Evolutionary conservation across 768 basidiomycete genomes (phyloP).

Genomic region (Kwoniella sp.): DNA sequence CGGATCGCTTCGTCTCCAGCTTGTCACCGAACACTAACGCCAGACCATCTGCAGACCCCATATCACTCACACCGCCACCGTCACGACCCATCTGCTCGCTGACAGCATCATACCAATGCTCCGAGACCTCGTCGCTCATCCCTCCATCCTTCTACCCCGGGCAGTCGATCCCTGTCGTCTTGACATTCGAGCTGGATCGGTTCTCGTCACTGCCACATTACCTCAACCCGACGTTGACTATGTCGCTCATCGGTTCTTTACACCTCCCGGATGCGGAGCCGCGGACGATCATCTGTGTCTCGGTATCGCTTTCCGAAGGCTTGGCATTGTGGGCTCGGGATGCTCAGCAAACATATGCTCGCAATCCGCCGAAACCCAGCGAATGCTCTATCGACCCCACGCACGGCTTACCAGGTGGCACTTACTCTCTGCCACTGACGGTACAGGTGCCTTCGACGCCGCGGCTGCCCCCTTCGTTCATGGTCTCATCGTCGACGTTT

Average conservation of each 20-base stretch:
- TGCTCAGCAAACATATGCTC: conserved; percentile 25
- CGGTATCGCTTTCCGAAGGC: conserved; percentile 40
- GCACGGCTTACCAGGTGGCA: conserved; percentile 35
- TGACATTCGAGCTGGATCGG: conserved; percentile 35
- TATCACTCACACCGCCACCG: conserved; percentile 26
- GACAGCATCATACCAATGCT: conserved; percentile 25
- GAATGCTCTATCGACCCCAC: conserved; percentile 23
- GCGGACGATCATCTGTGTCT: conserved; percentile 44
- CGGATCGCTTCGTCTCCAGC: neutral
- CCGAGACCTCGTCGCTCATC: conserved; percentile 29
- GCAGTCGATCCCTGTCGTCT: conserved; percentile 40
- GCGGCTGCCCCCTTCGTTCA: conserved; percentile 38
- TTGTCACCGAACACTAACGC: neutral
- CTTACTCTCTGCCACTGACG: conserved; percentile 40
- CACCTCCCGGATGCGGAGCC: conserved; percentile 21
- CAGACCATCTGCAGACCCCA: conserved; percentile 6
- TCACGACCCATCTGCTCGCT: conserved; percentile 28
- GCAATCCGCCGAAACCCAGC: conserved; percentile 12
- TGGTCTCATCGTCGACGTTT: conserved; percentile 27
- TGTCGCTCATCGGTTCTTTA: conserved; percentile 43
- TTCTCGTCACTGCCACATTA: conserved; percentile 34
- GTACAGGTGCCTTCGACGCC: conserved; percentile 44
- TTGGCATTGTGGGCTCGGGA: conserved; percentile 40
- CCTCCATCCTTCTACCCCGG: conserved; percentile 46
- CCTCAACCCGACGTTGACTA: conserved; percentile 37